Evolutionary conservation across 228 moss, liverwort and hornwort genomes (phyloP).

Genomic region (Sphagnum magellanicum): DNA sequence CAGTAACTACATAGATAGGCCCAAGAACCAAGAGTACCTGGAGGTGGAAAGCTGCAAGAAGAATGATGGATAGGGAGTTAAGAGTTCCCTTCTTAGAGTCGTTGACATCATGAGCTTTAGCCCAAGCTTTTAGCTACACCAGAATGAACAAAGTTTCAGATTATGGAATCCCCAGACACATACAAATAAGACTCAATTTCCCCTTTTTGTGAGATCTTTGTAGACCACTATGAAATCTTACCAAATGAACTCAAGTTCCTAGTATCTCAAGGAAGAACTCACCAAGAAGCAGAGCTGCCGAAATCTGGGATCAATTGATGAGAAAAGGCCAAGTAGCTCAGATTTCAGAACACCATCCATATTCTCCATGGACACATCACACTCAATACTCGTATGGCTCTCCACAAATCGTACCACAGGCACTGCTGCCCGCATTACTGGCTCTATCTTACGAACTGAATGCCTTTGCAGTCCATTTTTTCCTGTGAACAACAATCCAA

Average conservation of each 20-base stretch:
- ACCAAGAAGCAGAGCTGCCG: conserved; percentile 93
- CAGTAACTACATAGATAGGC: no score
- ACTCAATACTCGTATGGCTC: conserved; percentile 77
- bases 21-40: conserved; percentile 43
- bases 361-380: conserved; percentile 94
- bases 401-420: conserved; percentile 96
- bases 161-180: neutral
- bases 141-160: neutral
- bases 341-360: conserved; percentile 90
- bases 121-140: conserved; percentile 90
- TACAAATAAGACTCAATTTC: no score
- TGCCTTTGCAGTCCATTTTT: conserved; percentile 39
- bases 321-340: conserved; percentile 69
- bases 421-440: conserved; percentile 82
- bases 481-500: conserved; percentile 25
- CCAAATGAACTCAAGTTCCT: neutral
- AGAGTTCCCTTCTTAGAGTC: conserved; percentile 96
- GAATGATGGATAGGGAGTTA: conserved; percentile 84
- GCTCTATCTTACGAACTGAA: conserved; percentile 69
- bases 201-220: no score
- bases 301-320: conserved; percentile 75
- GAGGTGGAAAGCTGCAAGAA: conserved; percentile 84
- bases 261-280: conserved; percentile 8
- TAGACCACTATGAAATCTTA: no score
- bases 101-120: conserved; percentile 81